These are phyloP conservation scores for Pleurostoma richardsiae DNA, from an alignment of 2,329 filamentous ascomycete genomes.

Conservation along the genomic window DNA sequence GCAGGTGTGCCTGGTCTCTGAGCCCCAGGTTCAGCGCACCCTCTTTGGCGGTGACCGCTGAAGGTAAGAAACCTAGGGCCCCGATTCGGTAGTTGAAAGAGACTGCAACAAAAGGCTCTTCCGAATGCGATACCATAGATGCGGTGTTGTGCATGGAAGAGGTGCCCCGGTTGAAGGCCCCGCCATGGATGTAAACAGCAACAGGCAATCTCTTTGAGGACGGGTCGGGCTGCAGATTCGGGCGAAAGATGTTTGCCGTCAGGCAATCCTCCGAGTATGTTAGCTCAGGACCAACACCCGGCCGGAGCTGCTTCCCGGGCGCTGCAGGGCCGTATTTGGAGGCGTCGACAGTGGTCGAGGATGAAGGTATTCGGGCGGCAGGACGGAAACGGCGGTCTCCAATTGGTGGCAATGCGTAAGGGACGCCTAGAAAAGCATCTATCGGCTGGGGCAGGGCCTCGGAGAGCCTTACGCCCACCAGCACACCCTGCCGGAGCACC, in stretches of 20 bases:
- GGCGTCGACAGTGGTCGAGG: constrained; percentile 17
- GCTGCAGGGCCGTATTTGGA: constrained; percentile 16
- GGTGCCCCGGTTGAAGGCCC: constrained; percentile 36
- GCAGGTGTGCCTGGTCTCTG: constrained; percentile 41
- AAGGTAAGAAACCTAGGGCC: constrained; percentile 57
- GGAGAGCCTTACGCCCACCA: not conserved
- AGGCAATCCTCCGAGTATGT: constrained; percentile 18
- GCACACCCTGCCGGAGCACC: constrained; percentile 10
- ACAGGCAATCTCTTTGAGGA: constrained; percentile 20
- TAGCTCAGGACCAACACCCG: constrained; percentile 10
- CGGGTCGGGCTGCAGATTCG: not conserved
- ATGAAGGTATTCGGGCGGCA: constrained; percentile 19
- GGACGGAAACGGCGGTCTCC: constrained; percentile 40
- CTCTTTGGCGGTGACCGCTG: constrained; percentile 38
- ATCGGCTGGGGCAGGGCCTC: constrained; percentile 10
- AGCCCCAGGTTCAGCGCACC: constrained; percentile 54
- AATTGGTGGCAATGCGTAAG: constrained; percentile 39
- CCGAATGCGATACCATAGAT: constrained; percentile 43
- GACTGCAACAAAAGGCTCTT: constrained; percentile 39
- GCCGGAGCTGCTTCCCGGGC: constrained; percentile 8
- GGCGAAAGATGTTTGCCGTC: constrained; percentile 18
- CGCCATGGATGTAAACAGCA: constrained; percentile 38
- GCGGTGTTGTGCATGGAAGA: constrained; percentile 39
- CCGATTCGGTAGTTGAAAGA: constrained; percentile 48
- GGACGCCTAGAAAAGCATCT: constrained; percentile 41